Evolutionary conservation across 352 stramenopile genomes (phyloP).

Genomic region (Blastocystis sp.): DNA sequence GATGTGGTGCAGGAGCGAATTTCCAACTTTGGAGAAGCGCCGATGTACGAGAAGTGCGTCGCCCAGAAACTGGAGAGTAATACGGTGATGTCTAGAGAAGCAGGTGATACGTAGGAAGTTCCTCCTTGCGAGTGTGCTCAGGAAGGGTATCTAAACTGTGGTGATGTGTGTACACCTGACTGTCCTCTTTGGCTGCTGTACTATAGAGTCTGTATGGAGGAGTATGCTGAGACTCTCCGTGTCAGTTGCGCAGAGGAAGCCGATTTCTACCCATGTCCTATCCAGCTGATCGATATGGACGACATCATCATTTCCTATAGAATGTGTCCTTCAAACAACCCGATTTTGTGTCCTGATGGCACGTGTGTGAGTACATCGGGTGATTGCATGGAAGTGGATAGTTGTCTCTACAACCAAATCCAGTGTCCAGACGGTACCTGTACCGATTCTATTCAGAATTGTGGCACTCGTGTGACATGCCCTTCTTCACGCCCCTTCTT

Average conservation of each 20-base stretch:
- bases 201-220: neutral
- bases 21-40: neutral
- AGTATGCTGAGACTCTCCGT: neutral
- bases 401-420: constrained; percentile 1
- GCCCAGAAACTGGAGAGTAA: neutral
- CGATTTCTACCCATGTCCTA: constrained; percentile 37
- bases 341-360: neutral
- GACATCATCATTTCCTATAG: neutral
- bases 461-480: constrained; percentile 18
- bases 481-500: neutral
- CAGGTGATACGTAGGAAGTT: neutral
- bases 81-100: neutral
- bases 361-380: neutral
- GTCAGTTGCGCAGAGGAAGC: neutral
- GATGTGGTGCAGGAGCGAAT: neutral
- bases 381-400: neutral
- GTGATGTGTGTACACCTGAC: neutral
- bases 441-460: neutral
- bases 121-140: constrained; percentile 7
- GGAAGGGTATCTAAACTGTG: neutral
- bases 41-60: neutral
- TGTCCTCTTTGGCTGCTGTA: neutral
- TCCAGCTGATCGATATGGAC: neutral
- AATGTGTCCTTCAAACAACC: constrained; percentile 5
- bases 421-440: constrained; percentile 39